A percentile compares a stretch with the other conserved stretches of the same genome.
Evolutionary conservation across 768 basidiomycete species (phyloP).

Genomic region (Leccinum obscurum): DNA sequence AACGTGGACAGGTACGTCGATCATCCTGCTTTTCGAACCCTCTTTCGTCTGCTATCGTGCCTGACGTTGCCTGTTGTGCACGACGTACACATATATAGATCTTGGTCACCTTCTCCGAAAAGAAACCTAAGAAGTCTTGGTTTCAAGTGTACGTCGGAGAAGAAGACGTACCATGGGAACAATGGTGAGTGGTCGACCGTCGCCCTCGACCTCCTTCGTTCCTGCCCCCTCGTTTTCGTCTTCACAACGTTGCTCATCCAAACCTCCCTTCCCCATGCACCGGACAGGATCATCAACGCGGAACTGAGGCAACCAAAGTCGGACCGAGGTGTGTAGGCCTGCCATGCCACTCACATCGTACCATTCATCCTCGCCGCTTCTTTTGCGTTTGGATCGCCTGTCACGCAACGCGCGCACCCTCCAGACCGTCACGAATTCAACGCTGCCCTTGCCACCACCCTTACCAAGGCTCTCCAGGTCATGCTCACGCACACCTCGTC

Average conservation of each 20-base stretch:
- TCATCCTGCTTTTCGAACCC: neutral
- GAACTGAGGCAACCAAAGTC: conserved; percentile 72
- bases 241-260: neutral
- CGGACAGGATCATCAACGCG: conserved; percentile 70
- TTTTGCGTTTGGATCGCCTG: neutral
- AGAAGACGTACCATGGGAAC: conserved; percentile 87
- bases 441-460: conserved; percentile 54
- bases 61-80: neutral
- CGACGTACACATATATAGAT: conserved; percentile 41
- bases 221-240: neutral
- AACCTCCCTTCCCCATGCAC: too few species aligned
- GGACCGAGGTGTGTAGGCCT: conserved; percentile 53
- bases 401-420: neutral
- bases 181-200: conserved; percentile 52
- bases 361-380: neutral
- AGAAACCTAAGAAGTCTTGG: conserved; percentile 76
- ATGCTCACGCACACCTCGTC: conserved; percentile 81
- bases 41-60: neutral
- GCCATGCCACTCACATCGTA: neutral
- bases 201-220: neutral
- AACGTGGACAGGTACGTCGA: conserved; percentile 62
- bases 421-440: conserved; percentile 54
- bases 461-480: conserved; percentile 64
- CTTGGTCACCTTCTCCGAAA: conserved; percentile 73
- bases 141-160: conserved; percentile 69